Conservation (phyloP, 257 asterid species). For the Coffea canephora region DNA sequence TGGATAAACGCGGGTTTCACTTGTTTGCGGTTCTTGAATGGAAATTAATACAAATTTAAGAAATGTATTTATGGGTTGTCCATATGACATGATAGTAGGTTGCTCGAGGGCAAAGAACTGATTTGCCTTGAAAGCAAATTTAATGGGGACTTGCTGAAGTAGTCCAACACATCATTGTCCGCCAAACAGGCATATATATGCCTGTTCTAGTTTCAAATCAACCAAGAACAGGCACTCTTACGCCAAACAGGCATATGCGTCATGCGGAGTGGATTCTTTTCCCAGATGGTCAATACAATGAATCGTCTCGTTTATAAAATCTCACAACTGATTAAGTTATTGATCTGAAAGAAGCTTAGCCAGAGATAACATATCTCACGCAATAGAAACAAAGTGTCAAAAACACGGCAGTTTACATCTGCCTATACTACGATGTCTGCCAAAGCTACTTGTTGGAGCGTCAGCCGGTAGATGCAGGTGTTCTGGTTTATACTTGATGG, state of each 20-base stretch:
- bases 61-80: too few species aligned
- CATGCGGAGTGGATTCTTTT: background rate
- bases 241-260: background rate
- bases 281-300: background rate
- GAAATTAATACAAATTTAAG: background rate
- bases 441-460: conserved; percentile 58
- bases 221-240: too few species aligned
- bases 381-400: conserved; percentile 20
- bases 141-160: too few species aligned
- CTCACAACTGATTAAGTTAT: background rate
- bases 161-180: too few species aligned
- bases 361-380: background rate
- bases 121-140: too few species aligned
- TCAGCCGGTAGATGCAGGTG: conserved; percentile 59
- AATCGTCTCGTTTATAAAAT: background rate
- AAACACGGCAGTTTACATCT: conserved; percentile 63
- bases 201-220: background rate
- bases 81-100: too few species aligned
- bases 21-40: background rate
- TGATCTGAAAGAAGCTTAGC: background rate
- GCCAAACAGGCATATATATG: too few species aligned
- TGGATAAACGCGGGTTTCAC: background rate
- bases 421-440: conserved; percentile 51
- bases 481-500: conserved; percentile 55
- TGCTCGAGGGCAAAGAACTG: too few species aligned